A percentile compares a stretch with the other conserved stretches of the same genome.
Evolutionary conservation across 352 stramenopile species (phyloP).

Genomic region (Pythium scleroteichum): DNA sequence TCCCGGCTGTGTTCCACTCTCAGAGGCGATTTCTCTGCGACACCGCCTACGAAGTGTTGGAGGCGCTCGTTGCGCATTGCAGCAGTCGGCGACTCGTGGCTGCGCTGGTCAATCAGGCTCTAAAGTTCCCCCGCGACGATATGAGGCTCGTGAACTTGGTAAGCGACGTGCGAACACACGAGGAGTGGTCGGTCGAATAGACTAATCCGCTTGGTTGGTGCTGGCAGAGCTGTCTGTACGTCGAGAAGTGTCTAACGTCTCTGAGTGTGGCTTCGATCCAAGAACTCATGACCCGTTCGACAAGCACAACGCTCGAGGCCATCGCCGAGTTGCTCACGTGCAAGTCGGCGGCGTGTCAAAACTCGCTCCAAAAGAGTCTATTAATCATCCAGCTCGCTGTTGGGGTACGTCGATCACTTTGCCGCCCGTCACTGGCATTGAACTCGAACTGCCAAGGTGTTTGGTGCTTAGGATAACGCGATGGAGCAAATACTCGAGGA

Average conservation of each 20-base stretch:
- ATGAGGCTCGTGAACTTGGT: slow-evolving; percentile 57
- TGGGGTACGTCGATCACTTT: slow-evolving; percentile 25
- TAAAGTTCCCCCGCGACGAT: slow-evolving; percentile 34
- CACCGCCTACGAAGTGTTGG: slow-evolving; percentile 57
- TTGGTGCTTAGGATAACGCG: slow-evolving; percentile 16
- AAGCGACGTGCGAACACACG: neutral
- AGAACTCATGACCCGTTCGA: slow-evolving; percentile 27
- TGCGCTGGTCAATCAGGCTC: slow-evolving; percentile 30
- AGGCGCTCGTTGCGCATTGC: slow-evolving; percentile 53
- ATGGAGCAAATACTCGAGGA: slow-evolving; percentile 15
- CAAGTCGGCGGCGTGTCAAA: slow-evolving; percentile 48
- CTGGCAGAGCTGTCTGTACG: slow-evolving; percentile 49
- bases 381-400: slow-evolving; percentile 39
- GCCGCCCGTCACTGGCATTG: neutral
- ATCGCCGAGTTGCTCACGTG: slow-evolving; percentile 36
- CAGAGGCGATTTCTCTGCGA: slow-evolving; percentile 64
- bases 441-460: too few relatives aligned
- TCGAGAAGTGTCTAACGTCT: slow-evolving; percentile 59
- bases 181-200: too few relatives aligned
- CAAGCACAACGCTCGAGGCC: slow-evolving; percentile 28
- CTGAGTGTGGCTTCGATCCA: slow-evolving; percentile 35
- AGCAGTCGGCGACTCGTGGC: slow-evolving; percentile 43
- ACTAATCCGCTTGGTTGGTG: neutral
- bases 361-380: slow-evolving; percentile 48
- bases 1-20: slow-evolving; percentile 47